Conservation (phyloP, 208 protist genomes). For the Trypanosoma platydactyli region DNA sequence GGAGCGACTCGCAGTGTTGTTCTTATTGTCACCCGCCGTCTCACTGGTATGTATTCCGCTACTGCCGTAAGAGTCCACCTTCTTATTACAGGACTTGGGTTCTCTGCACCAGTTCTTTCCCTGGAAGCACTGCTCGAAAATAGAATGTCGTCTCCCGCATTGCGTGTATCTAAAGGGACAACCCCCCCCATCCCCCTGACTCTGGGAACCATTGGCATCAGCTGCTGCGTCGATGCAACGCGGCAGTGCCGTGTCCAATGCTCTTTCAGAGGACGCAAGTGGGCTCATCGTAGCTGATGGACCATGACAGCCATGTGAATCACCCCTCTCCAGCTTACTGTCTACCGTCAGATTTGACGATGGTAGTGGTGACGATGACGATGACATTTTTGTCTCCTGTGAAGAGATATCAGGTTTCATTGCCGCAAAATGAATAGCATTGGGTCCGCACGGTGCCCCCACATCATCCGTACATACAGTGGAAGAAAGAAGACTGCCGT, state of each 20-base stretch:
- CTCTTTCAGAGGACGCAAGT: too few relatives aligned
- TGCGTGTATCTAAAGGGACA: slow-evolving; percentile 62
- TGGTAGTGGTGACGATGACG: neutral
- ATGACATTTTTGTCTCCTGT: neutral
- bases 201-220: neutral
- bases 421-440: too few relatives aligned
- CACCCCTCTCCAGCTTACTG: too few relatives aligned
- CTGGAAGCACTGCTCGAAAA: slow-evolving; percentile 63
- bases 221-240: neutral
- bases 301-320: too few relatives aligned
- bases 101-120: slow-evolving; percentile 47
- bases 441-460: too few relatives aligned
- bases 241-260: too few relatives aligned
- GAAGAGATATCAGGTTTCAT: too few relatives aligned
- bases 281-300: too few relatives aligned
- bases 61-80: neutral
- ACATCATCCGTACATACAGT: too few relatives aligned
- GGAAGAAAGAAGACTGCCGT: too few relatives aligned
- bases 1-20: neutral
- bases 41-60: neutral
- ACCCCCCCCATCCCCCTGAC: neutral
- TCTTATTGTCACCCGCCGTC: neutral
- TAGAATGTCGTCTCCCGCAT: slow-evolving; percentile 55
- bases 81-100: neutral
- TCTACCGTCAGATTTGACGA: neutral